phyloP scores from a whole-genome alignment of 805 yeast species.

The Blastobotrys muscicola region DNA sequence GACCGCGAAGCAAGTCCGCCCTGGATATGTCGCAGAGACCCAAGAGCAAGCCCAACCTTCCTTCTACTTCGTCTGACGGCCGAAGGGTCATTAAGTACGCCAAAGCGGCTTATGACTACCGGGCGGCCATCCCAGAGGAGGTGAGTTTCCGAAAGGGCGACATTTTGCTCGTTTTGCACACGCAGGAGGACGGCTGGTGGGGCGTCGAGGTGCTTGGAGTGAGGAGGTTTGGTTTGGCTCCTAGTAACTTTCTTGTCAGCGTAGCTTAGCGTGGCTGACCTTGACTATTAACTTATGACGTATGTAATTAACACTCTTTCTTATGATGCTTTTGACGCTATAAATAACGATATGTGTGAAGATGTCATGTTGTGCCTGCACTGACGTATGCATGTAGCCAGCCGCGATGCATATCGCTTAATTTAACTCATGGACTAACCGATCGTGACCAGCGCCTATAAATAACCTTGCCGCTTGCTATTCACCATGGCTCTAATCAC shows the following conservation, averaged over 20 bases:
- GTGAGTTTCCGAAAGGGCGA: constrained; percentile 52
- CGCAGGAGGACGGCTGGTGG: constrained; percentile 73
- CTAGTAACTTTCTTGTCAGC: constrained; percentile 41
- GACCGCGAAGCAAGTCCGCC: constrained; percentile 19
- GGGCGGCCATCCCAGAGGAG: constrained; percentile 53
- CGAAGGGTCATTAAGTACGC: constrained; percentile 43
- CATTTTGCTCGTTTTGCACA: constrained; percentile 40
- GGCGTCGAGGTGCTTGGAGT: constrained; percentile 44
- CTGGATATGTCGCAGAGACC: constrained; percentile 10
- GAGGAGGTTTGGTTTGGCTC: constrained; percentile 45
- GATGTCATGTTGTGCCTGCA: too few relatives aligned
- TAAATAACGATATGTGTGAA: too few relatives aligned
- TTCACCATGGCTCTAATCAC: too few relatives aligned
- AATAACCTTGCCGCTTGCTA: too few relatives aligned
- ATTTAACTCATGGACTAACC: too few relatives aligned
- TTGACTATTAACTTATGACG: neutral
- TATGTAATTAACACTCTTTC: neutral
- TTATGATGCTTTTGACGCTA: neutral
- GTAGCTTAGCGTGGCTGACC: constrained; percentile 4
- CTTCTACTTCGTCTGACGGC: constrained; percentile 43
- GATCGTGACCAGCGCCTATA: too few relatives aligned
- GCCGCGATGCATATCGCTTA: too few relatives aligned
- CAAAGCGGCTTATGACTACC: constrained; percentile 48
- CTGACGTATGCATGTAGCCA: too few relatives aligned
- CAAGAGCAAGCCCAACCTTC: constrained; percentile 26